Percentiles rank a stretch among this genome's conserved stretches.
Conservation (phyloP, 805 yeast species). For the Nakazawaea holstii region DNA sequence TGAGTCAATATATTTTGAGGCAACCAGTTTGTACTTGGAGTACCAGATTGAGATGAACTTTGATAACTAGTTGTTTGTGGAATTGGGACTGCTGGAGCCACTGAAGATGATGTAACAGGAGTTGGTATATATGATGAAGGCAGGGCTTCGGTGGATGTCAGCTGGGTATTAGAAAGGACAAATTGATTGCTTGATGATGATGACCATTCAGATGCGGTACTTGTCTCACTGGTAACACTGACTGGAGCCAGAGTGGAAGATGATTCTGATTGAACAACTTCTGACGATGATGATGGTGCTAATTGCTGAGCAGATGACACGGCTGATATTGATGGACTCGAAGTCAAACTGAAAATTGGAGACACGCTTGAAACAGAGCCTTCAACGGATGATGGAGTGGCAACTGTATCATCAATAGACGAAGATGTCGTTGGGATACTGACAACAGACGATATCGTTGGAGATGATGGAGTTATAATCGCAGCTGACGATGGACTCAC, state of each 20-base stretch:
- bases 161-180: background rate
- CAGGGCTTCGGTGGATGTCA: no score
- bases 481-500: background rate
- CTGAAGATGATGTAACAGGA: slow-evolving; percentile 3
- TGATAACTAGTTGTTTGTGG: background rate
- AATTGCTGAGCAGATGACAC: background rate
- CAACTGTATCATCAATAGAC: no score
- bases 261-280: background rate
- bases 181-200: background rate
- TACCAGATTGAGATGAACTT: background rate
- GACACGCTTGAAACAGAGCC: no score
- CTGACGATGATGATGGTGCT: background rate
- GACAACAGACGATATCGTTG: background rate
- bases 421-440: no score
- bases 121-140: background rate
- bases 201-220: no score
- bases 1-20: slow-evolving; percentile 37
- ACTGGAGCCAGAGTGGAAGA: background rate
- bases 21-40: slow-evolving; percentile 30
- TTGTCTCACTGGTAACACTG: no score
- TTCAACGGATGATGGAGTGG: no score
- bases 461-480: background rate
- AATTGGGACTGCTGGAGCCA: background rate
- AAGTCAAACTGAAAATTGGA: no score
- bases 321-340: background rate